Base-by-base conservation (phyloP, 2,329 filamentous ascomycete genomes). In the Ophiostoma sp. region DNA sequence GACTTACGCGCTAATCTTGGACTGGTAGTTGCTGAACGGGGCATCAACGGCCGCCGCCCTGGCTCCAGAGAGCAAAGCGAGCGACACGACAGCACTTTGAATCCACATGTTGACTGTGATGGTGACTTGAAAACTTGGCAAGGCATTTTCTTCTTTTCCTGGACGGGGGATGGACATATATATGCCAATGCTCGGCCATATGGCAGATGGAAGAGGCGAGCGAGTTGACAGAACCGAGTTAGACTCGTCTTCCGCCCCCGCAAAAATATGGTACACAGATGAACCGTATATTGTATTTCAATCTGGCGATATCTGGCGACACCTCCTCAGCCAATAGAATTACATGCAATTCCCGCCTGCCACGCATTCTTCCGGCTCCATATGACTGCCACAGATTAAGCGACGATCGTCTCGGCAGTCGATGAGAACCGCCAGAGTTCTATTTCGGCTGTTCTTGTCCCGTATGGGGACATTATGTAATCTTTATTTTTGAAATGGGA, bases 1-100 rank as follows among this genome's bases (percentile, higher is more conserved):
- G 12, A 69, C 66, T 22, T 39, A 69, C 66, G 48, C 9, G n/a
- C 55, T 57, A 3, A 69, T 55, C 31, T 55, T 52, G 45, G 45
- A 7, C 31, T 55, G 48, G 31, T 69, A 69, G 28, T 55, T 69
- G 66, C 66, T 69, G n/a, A 50, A 69, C 8, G 66, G 66, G 2
- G 45, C 66, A 12, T 55, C 48, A 4, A 48, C 3, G 1, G 66
- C 48, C 3, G 15, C 66, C 1, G 66, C 66, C 8, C 48, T 4
- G 2, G 31, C 66, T 17, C 45, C 48, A 5, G 66, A 55, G 66
- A 69, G 66, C 28, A 69, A 31, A 11, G 66, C 28, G 2, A 69
- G 31, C 48, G 31, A 52, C 9, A 69, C 17, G n/a, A 57, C 45
- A 7, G n/a, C 66, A 8, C 11, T 39, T 4, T 69, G 64, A 1